phyloP scores from a whole-genome alignment of 768 basidiomycete genomes.

The Trametes gibbosa region DNA sequence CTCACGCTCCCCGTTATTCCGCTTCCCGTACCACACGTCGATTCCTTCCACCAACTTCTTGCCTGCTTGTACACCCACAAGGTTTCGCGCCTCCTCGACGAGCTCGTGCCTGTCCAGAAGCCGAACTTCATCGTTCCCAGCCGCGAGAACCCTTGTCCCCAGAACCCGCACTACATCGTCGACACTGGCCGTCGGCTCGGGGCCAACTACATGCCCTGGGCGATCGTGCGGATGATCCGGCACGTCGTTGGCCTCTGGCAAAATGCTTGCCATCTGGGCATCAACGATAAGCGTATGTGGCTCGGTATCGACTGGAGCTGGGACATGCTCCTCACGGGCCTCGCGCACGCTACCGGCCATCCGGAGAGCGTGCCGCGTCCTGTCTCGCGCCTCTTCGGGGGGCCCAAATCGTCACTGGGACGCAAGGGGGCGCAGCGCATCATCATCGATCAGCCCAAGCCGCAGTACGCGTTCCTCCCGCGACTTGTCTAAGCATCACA shows the following conservation, averaged over 20 bases:
- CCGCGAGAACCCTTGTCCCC: constrained; percentile 20
- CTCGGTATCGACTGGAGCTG: constrained; percentile 63
- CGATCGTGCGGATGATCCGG: constrained; percentile 47
- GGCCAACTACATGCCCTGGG: constrained; percentile 32
- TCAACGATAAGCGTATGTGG: constrained; percentile 67
- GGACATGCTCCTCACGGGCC: constrained; percentile 61
- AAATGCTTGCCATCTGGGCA: constrained; percentile 67
- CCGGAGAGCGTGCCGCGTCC: constrained; percentile 16
- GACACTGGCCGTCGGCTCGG: constrained; percentile 26
- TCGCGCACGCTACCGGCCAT: constrained; percentile 24
- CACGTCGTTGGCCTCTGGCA: constrained; percentile 67
- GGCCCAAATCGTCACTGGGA: background rate
- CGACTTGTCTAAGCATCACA: too few relatives aligned
- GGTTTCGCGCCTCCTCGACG: constrained; percentile 52
- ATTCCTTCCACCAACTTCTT: constrained; percentile 64
- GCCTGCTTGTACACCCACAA: constrained; percentile 69
- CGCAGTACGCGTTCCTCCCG: too few relatives aligned
- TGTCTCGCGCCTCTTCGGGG: background rate
- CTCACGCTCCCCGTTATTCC: constrained; percentile 61
- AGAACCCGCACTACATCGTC: constrained; percentile 22
- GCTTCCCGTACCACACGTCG: constrained; percentile 66
- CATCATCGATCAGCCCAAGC: too few relatives aligned
- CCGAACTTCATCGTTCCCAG: constrained; percentile 19
- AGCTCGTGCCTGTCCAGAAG: constrained; percentile 57
- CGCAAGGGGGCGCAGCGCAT: too few relatives aligned